Evolutionary conservation across 768 basidiomycete species (phyloP), one percentile per base, ranked within the genome.

Genomic region (Cubamyces sp.): DNA sequence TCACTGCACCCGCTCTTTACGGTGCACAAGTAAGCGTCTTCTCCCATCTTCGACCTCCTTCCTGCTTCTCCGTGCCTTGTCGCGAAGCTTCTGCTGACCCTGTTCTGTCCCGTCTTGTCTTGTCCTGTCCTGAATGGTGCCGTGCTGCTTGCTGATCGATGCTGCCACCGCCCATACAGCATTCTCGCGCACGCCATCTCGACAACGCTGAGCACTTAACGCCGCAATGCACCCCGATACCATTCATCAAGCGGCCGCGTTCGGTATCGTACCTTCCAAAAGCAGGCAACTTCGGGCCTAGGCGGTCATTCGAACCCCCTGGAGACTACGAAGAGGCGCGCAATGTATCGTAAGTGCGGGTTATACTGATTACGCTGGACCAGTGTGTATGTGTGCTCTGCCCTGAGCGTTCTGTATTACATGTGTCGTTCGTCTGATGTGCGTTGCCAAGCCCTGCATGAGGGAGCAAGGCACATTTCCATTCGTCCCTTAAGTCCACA

Each of bases 1-100:
- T 70, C 76, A 3, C 73, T 88, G 42, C 86, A 87, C 69, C 86
- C 85, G 26, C 66, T 87, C 19, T 88, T 85, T 66, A 84, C 84
- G 23, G 79, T 88, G 58, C 86, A 87, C 66, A 76, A 84, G 86
- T 86, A 66, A 66, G 82, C 73, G 52, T 57, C 45, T 57, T 15
- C 14, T 30, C 34, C 41, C 42, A 16, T 30, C 47, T 19, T 59
- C 39, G 34, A 34, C 34, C 11, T 9, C 9, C 34, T 34, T 34
- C 9, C 9, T 34, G 34, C 34, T 34, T 50, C 54, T 26, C 39
- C 21, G 61, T 52, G 49, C 61, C 61, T 62, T n/a, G 50, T 45
- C 34, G 34, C 34, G 34, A 34, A 34, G 34, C 34, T 34, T 34
- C 34, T 34, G 4, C 34, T 34, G 34, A 34, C 34, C 34, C 34